These are phyloP conservation scores for Solanum paucissectum DNA, from an alignment of 257 asterid species.

Conservation along the genomic window DNA sequence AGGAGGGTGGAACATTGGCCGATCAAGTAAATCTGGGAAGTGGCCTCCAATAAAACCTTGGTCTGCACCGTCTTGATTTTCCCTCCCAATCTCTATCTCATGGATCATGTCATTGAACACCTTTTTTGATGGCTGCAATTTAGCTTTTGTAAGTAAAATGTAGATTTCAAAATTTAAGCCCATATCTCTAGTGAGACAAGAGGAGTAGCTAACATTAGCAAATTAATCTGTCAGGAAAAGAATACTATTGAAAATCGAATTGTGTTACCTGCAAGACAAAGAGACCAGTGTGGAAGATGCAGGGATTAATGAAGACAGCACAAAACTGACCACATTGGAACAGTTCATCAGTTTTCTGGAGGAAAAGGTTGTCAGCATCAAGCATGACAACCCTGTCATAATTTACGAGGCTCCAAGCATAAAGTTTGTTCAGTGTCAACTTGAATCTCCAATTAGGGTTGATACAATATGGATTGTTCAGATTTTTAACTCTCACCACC, in stretches of 20 bases:
- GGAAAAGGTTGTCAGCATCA: slow-evolving; percentile 89
- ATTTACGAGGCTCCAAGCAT: slow-evolving; percentile 82
- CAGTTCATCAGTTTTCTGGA: slow-evolving; percentile 57
- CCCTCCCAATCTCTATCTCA: slow-evolving; percentile 44
- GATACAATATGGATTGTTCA: slow-evolving; percentile 52
- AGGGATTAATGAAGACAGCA: slow-evolving; percentile 88
- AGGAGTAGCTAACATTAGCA: neutral
- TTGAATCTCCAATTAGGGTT: slow-evolving; percentile 55
- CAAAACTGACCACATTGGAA: slow-evolving; percentile 91
- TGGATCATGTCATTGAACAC: slow-evolving; percentile 81
- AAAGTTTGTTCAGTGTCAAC: slow-evolving; percentile 72
- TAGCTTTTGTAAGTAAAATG: neutral
- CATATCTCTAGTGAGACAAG: neutral
- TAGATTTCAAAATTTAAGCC: neutral
- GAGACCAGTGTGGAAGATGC: slow-evolving; percentile 95
- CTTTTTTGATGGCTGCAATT: slow-evolving; percentile 57
- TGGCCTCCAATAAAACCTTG: slow-evolving; percentile 80
- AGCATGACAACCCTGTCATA: slow-evolving; percentile 88
- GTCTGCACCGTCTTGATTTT: slow-evolving; percentile 89
- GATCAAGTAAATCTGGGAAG: slow-evolving; percentile 65
- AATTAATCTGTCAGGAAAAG: neutral
- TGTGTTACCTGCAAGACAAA: slow-evolving; percentile 68
- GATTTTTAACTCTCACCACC: slow-evolving; percentile 60
- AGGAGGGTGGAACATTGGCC: slow-evolving; percentile 64
- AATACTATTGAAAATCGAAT: neutral